A percentile compares a stretch with the other conserved stretches of the same genome.
phyloP scores from a whole-genome alignment of 1,139 yeast species.

The Lodderomyces orthopsilosis region DNA sequence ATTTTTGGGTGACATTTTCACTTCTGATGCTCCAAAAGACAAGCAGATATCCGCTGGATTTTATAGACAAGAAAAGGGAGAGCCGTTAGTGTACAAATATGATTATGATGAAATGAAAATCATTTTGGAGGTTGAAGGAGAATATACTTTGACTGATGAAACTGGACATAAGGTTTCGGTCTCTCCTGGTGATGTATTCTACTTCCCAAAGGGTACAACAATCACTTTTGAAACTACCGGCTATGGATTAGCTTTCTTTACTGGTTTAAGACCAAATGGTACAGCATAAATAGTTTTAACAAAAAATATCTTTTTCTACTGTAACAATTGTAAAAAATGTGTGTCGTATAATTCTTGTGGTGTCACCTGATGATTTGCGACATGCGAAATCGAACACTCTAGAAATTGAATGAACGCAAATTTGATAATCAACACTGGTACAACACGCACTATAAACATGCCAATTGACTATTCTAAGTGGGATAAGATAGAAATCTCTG shows the following conservation, averaged over 20 bases:
- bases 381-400: slow-evolving; percentile 1
- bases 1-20: slow-evolving; percentile 61
- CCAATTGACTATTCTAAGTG: slow-evolving; percentile 93
- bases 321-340: neutral
- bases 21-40: slow-evolving; percentile 57
- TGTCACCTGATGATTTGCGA: neutral
- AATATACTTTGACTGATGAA: slow-evolving; percentile 59
- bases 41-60: slow-evolving; percentile 63
- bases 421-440: neutral
- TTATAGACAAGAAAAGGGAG: slow-evolving; percentile 65
- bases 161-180: slow-evolving; percentile 56
- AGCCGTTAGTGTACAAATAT: slow-evolving; percentile 62
- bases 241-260: slow-evolving; percentile 62
- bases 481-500: slow-evolving; percentile 95
- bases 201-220: slow-evolving; percentile 63
- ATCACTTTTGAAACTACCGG: slow-evolving; percentile 67
- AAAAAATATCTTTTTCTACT: no score
- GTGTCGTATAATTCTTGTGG: neutral
- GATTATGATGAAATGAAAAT: slow-evolving; percentile 71
- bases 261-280: slow-evolving; percentile 56
- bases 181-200: slow-evolving; percentile 65
- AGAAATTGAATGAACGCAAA: neutral
- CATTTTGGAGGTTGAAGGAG: slow-evolving; percentile 63
- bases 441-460: slow-evolving; percentile 34
- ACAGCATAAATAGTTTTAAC: slow-evolving; percentile 16